Evolutionary conservation across 2,329 filamentous ascomycete species (phyloP).

Genomic region (Verticillium alfalfae): DNA sequence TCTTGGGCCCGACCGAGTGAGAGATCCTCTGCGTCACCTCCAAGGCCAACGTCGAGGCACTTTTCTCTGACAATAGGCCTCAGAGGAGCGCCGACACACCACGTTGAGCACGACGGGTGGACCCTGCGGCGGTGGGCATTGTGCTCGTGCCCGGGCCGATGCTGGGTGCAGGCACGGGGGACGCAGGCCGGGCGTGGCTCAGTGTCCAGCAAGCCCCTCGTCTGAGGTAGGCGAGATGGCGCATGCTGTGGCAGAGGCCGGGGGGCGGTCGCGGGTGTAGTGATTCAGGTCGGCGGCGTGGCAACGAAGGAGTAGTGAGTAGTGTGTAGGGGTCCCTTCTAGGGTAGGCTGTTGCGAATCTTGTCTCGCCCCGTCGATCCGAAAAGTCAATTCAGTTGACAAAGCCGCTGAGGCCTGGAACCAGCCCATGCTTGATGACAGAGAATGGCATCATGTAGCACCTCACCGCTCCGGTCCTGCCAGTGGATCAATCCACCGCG

Average conservation of each 20-base stretch:
- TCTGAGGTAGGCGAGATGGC: constrained; percentile 35
- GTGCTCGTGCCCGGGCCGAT: constrained; percentile 46
- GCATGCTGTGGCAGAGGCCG: constrained; percentile 39
- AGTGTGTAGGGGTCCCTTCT: no score
- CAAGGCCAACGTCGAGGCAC: constrained; percentile 20
- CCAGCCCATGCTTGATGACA: no score
- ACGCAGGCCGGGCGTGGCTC: constrained; percentile 35
- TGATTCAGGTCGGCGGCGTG: constrained; percentile 6
- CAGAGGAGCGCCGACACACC: constrained; percentile 33
- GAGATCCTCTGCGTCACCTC: constrained; percentile 39
- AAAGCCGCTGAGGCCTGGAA: no score
- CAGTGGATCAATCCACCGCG: no score
- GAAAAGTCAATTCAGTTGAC: no score
- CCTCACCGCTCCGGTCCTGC: no score
- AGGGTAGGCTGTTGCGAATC: no score
- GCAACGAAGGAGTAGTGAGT: no score
- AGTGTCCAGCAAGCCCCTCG: constrained; percentile 35
- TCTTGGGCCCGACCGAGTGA: no score
- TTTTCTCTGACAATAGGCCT: constrained; percentile 36
- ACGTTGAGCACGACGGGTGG: constrained; percentile 37
- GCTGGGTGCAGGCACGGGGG: constrained; percentile 24
- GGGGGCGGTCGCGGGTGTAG: constrained; percentile 41
- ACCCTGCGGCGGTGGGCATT: constrained; percentile 44
- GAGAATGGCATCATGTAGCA: no score
- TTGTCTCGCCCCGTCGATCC: no score